Conservation (phyloP, 306 rosid genomes). For the Morella rubra region DNA sequence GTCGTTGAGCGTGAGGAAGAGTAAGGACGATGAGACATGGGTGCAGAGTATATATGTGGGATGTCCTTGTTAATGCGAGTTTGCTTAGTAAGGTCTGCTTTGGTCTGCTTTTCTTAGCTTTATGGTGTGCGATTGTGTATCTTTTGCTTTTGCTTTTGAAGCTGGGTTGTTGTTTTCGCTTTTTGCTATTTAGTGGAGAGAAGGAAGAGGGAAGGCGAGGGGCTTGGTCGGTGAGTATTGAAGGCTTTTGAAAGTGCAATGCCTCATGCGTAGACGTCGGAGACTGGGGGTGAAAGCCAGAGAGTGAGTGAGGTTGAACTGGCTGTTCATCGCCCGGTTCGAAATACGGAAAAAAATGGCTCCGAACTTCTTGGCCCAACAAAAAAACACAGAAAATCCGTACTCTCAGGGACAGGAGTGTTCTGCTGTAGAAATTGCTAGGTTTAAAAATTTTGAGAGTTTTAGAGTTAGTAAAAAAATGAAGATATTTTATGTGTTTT, state of each 20-base stretch:
- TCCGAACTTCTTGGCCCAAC: too few relatives aligned
- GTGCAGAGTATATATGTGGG: slow-evolving; percentile 50
- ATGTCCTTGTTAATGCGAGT: slow-evolving; percentile 32
- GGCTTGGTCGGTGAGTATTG: not conserved
- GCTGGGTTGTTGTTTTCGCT: slow-evolving; percentile 31
- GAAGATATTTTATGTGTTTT: too few relatives aligned
- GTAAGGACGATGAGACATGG: slow-evolving; percentile 27
- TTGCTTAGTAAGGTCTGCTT: slow-evolving; percentile 78
- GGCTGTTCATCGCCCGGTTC: not conserved
- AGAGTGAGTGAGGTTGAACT: not conserved
- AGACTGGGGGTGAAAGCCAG: not conserved
- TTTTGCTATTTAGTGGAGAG: slow-evolving; percentile 26
- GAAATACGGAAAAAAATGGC: too few relatives aligned
- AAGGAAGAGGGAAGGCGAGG: not conserved
- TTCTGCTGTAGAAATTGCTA: too few relatives aligned
- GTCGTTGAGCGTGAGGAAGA: slow-evolving; percentile 23
- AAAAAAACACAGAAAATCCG: too few relatives aligned
- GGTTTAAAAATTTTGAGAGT: too few relatives aligned
- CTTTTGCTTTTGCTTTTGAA: slow-evolving; percentile 83
- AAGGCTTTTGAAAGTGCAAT: slow-evolving; percentile 9
- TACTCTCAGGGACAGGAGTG: too few relatives aligned
- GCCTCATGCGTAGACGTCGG: not conserved
- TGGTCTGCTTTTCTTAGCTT: slow-evolving; percentile 42
- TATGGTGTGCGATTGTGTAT: slow-evolving; percentile 33
- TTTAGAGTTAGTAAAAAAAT: too few relatives aligned